Evolutionary conservation across 805 yeast species (phyloP), one percentile per base, ranked within the genome.

Genomic region (Lipomyces sp.): DNA sequence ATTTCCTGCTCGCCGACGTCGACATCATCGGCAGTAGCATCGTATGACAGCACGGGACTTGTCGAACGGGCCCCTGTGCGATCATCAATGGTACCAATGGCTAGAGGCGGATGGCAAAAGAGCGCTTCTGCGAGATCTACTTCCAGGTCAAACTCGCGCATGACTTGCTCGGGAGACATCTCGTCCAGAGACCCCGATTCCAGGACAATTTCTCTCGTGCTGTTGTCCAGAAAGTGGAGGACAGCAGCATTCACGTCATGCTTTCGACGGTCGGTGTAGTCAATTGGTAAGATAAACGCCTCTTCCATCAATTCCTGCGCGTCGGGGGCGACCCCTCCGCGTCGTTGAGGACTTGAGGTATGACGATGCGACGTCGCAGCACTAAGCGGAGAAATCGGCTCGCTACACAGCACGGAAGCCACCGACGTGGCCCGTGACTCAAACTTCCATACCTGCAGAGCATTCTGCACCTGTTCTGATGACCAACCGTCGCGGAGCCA

Each of bases 61-160:
- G 7, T 22, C 19, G 28, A 21, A 18, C 21, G 16, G n/a, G 26
- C 37, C 34, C 11, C 1, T 14, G 2, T 43, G 22, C 34, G 48
- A 18, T 11, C 26, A 38, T 19, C n/a, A n/a, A n/a, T n/a, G n/a
- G 28, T 11, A 21, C 33, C 29, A 21, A 21, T 5, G 10, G 40
- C 29, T 8, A 45, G 39, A n/a, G 44, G 44, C 22, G 49, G 49
- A 32, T 45, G 44, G 14, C 36, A 14, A 21, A 38, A 49, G 21
- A 31, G 16, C 3, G 48, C 48, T 19, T 34, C 32, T 19, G 53
- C 49, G n/a, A 43, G 38, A 28, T 44, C 53, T 14, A 49, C 16
- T n/a, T 49, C 53, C 18, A 48, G 28, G 16, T 48, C 45, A 21
- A 49, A 49, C 33, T 39, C 45, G 6, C 19, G 28, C 34, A 49